Base-by-base conservation (phyloP, 768 basidiomycete species). In the Pisolithus orientalis region DNA sequence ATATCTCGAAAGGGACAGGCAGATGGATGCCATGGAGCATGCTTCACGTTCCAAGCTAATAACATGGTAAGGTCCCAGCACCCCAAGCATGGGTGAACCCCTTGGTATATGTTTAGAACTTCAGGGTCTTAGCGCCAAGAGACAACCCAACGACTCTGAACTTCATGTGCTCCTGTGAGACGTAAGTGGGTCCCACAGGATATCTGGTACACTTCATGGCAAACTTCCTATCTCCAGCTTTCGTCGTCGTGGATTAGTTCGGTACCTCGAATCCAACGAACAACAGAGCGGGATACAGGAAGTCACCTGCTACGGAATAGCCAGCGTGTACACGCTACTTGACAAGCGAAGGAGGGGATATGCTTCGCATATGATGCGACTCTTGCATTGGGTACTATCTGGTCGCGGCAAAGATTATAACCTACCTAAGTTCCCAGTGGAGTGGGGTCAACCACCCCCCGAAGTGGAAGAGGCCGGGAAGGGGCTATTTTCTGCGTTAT, bases 161-260 rank as follows among this genome's bases (percentile, higher is more conserved):
- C 47, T 84, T 83, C 59, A 62, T 78, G 59, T 83, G 76, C 58
- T 75, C 82, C 17, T 84, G 82, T 59, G 78, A 82, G 69, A 84
- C 80, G 84, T 85, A 58, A 60, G 75, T 70, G 9, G 14, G 29
- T n/a, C 51, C 39, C 50, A 27, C 49, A 39, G n/a, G 49, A 24
- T 37, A 56, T 25, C 6, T 10, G 16, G 46, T 4, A 45, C 13
- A 39, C 31, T 27, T 32, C 21, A 21, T 21, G 32, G 32, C 10
- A 24, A 16, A 40, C 65, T 71, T 54, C 62, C 62, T 65, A 54
- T 50, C 62, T 24, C n/a, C 63, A 78, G 57, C 51, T 73, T 67
- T 51, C 69, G 68, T 37, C 66, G 72, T n/a, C 55, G 56, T 3
- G 72, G 65, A 17, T 48, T 64, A 4, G 17, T 65, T 60, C 68